Evolutionary conservation across 805 yeast genomes (phyloP).

Genomic region (Huiozyma sinensis): DNA sequence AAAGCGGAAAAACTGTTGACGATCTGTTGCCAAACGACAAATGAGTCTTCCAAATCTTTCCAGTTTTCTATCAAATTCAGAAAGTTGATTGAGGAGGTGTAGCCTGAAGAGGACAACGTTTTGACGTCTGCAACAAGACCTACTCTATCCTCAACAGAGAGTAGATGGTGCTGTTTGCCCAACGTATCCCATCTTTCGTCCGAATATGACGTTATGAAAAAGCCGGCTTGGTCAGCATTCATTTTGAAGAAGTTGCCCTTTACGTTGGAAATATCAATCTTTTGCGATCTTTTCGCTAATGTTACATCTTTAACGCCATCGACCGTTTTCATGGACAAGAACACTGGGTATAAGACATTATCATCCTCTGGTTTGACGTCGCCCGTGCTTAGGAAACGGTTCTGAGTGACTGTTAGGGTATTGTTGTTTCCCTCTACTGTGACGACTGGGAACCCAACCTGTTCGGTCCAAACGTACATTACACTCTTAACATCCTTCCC

Average conservation of each 20-base stretch:
- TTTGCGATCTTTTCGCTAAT: constrained; percentile 37
- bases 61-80: constrained; percentile 50
- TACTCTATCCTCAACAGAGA: constrained; percentile 67
- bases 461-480: constrained; percentile 74
- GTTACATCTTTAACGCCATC: constrained; percentile 48
- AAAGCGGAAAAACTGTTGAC: constrained; percentile 38
- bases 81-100: constrained; percentile 49
- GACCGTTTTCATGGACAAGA: constrained; percentile 49
- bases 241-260: constrained; percentile 47
- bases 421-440: constrained; percentile 49
- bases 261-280: constrained; percentile 33
- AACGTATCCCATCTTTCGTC: constrained; percentile 59
- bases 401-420: constrained; percentile 49
- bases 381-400: constrained; percentile 66
- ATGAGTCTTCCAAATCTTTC: constrained; percentile 43
- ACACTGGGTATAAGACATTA: constrained; percentile 56
- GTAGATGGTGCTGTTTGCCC: constrained; percentile 44
- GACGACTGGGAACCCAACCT: constrained; percentile 69
- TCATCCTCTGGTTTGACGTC: constrained; percentile 72
- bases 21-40: constrained; percentile 60
- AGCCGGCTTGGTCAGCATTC: constrained; percentile 65
- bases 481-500: constrained; percentile 63
- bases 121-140: constrained; percentile 76
- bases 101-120: constrained; percentile 61
- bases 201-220: constrained; percentile 63